phyloP scores from a whole-genome alignment of 2,329 filamentous ascomycete genomes.

The Beauveria brongniartii region DNA sequence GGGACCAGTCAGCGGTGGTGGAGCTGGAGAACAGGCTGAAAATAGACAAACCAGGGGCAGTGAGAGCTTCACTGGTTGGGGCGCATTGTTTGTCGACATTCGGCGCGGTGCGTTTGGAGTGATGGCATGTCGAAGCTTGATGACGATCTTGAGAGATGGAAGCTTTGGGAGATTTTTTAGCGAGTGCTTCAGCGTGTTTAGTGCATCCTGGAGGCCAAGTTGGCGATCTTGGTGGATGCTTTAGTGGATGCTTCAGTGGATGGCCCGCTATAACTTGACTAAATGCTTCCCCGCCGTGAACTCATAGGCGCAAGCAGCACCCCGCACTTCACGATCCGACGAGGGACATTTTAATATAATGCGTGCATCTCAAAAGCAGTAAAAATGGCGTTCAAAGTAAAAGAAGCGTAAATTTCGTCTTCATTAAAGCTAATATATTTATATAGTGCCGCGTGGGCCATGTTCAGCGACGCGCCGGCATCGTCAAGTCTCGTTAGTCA shows the following conservation, averaged over 20 bases:
- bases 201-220: background rate
- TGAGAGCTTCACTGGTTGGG: constrained; percentile 71
- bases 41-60: constrained; percentile 44
- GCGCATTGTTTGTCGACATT: constrained; percentile 47
- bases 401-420: background rate
- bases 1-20: constrained; percentile 13
- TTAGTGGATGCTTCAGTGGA: background rate
- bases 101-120: constrained; percentile 21
- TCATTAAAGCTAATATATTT: background rate
- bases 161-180: background rate
- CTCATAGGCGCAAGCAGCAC: background rate
- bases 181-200: background rate
- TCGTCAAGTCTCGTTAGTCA: background rate
- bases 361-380: too few relatives aligned
- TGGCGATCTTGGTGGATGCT: background rate
- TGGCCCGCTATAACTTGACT: background rate
- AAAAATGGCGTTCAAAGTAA: background rate
- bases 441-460: background rate
- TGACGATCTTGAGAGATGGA: background rate
- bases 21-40: background rate
- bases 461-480: background rate
- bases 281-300: background rate
- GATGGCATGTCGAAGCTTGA: constrained; percentile 1
- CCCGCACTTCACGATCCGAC: background rate
- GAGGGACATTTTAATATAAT: background rate